These are phyloP conservation scores for Candida nemodendra DNA, from an alignment of 805 yeast species.

Conservation along the genomic window DNA sequence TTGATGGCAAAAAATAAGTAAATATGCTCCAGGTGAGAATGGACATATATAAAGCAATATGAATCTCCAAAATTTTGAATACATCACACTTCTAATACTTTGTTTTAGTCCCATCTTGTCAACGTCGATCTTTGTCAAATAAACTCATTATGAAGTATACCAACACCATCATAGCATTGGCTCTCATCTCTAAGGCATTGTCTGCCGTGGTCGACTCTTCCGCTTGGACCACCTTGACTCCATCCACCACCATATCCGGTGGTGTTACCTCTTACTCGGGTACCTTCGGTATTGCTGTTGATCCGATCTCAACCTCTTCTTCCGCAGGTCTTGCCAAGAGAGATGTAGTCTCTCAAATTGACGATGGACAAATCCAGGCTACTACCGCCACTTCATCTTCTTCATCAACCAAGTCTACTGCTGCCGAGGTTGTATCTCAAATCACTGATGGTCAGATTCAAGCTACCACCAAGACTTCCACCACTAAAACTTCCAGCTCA, in stretches of 20 bases:
- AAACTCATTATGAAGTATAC: constrained; percentile 44
- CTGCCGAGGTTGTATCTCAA: constrained; percentile 32
- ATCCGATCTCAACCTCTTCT: constrained; percentile 40
- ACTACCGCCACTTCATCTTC: constrained; percentile 34
- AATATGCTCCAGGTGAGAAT: neutral
- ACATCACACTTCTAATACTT: too few species aligned
- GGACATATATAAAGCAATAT: neutral
- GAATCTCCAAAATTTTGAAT: neutral
- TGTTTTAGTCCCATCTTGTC: too few species aligned
- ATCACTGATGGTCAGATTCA: constrained; percentile 50
- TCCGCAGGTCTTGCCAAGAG: constrained; percentile 29
- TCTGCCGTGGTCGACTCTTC: constrained; percentile 61
- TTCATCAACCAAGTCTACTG: constrained; percentile 28
- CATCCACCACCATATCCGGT: constrained; percentile 49
- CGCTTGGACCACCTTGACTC: constrained; percentile 68
- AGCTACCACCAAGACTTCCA: constrained; percentile 18
- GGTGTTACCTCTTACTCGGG: constrained; percentile 45
- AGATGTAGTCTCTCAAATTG: constrained; percentile 44
- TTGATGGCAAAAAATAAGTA: too few species aligned
- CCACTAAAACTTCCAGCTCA: constrained; percentile 8
- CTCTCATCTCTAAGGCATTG: constrained; percentile 42
- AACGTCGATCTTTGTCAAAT: too few species aligned
- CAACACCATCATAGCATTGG: constrained; percentile 35
- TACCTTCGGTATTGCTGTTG: constrained; percentile 70
- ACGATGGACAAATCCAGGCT: constrained; percentile 52